Base-by-base conservation (phyloP, 495 filamentous ascomycete species). In the Penicillium cataractarum region DNA sequence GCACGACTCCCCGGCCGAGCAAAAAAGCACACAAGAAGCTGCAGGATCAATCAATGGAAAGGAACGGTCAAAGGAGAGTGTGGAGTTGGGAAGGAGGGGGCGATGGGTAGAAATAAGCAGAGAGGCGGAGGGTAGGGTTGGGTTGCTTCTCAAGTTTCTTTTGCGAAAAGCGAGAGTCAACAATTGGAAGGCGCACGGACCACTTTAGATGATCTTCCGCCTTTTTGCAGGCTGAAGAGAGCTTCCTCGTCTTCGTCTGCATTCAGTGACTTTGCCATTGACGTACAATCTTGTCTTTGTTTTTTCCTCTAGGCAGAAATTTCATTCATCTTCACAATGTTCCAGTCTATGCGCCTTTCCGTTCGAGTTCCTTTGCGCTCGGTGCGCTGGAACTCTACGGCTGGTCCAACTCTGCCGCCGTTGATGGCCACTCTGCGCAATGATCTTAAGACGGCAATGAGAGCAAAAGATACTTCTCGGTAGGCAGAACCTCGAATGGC, bases 401-500 rank as follows among this genome's bases (percentile, higher is more conserved):
- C 76, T 55, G 62, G 71, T 71, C 67, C 81, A 65, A 55, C 72
- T 62, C 37, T 71, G 57, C 81, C 82, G 40, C 78, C 80, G 8
- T 63, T 85, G 66, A 76, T 85, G 70, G 70, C 70, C 46, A 84
- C 82, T 55, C 65, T 89, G 48, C 79, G 84, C 40, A 65, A 74
- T 50, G 87, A 89, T 69, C 73, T 89, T 26, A 89, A 88, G 71
- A 79, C 65, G 35, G 86, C 87, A 19, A 84, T 89, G 83, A 76
- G 82, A 68, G 81, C 81, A 1, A 89, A 88, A 71, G 84, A 89
- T 62, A 83, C 72, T 24, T 66, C 75, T 27, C 80, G 83, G 82
- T 84, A 72, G 68, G 32, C 40, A 6, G 6, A 7, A 51, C 3
- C 6, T 17, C 6, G 21, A 27, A 17, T 31, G 10, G 5, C 2